These are phyloP conservation scores for Podospora pseudoanserina DNA, from an alignment of 495 filamentous ascomycete species.

Conservation along the genomic window DNA sequence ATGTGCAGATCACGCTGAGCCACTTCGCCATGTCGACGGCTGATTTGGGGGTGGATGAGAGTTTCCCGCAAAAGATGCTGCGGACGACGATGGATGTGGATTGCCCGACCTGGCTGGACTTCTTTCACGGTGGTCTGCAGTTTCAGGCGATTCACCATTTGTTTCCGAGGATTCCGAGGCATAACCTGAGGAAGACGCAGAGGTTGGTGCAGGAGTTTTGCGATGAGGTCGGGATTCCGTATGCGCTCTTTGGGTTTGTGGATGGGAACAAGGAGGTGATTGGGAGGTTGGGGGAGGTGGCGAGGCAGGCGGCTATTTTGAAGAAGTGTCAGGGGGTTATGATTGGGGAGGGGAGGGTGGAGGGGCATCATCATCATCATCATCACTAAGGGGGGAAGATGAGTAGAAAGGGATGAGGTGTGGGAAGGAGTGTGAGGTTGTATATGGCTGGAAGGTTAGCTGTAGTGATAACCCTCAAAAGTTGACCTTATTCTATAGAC, in stretches of 20 bases:
- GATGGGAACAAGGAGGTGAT: slow-evolving; percentile 90
- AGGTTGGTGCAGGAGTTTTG: slow-evolving; percentile 86
- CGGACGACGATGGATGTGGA: slow-evolving; percentile 98
- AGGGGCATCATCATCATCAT: slow-evolving; percentile 25
- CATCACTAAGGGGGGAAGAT: background rate
- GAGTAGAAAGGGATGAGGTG: background rate
- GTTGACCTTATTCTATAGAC: background rate
- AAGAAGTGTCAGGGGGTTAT: slow-evolving; percentile 77
- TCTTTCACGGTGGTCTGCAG: slow-evolving; percentile 92
- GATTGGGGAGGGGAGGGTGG: slow-evolving; percentile 33
- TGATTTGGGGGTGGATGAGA: slow-evolving; percentile 81
- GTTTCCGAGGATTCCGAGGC: slow-evolving; percentile 88
- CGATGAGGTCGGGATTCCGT: slow-evolving; percentile 84
- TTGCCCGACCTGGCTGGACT: slow-evolving; percentile 92
- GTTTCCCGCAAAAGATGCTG: slow-evolving; percentile 94
- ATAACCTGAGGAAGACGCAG: slow-evolving; percentile 84
- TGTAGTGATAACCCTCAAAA: background rate
- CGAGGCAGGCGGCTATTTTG: slow-evolving; percentile 80
- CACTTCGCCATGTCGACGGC: slow-evolving; percentile 97
- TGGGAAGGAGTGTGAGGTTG: background rate
- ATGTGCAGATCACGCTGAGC: slow-evolving; percentile 92
- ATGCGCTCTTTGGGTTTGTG: slow-evolving; percentile 89
- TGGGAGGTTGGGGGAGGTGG: slow-evolving; percentile 76
- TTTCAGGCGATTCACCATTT: slow-evolving; percentile 97
- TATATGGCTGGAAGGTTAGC: background rate